Evolutionary conservation across 345 rosid species (phyloP), one percentile per base, ranked within the genome.

Genomic region (Viola odorata): DNA sequence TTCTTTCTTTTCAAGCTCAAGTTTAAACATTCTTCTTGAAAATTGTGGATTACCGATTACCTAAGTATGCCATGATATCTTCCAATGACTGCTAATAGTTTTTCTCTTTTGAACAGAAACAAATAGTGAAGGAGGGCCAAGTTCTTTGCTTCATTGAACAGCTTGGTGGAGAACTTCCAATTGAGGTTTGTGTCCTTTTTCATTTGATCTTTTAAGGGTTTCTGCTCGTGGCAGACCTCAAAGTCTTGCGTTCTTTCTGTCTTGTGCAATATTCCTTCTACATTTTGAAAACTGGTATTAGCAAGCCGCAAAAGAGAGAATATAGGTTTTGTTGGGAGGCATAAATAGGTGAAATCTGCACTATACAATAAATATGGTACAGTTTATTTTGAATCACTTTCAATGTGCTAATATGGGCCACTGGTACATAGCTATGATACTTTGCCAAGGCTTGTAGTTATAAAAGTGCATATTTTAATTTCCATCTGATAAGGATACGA

Each of bases 71-170:
- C 12, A 0, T 11, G 12, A 44, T 44, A 7, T 44, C 12, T 44
- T 44, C 12, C 7, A 67, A 52, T 32, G 42, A 15, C 57, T 62
- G 61, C 64, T 80, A n/a, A 60, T 11, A 55, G 57, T 38, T 11
- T 63, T 52, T 50, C 37, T 65, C 49, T 58, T 55, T 58, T 41
- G 39, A 65, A 73, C 86, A 89, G 98, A 89, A 89, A 74, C 96
- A 91, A 73, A 74, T 59, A 45, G 92, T 89, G 65, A 91, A 81
- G 73, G 96, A 91, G 78, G 95, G 98, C n/a, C 87, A 87, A 78
- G 81, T 87, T 61, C 73, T 91, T 12, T 86, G 98, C 83, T 87
- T 74, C 67, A 81, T 91, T 41, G 92, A 87, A 67, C 98, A 87
- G 70, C 86, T 91, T 13, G 95, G 95, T 50, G 84, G 86, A 63